A percentile compares a stretch with the other conserved stretches of the same genome.
Conservation (phyloP, 2,329 filamentous ascomycete species). For the Fusarium humuli region DNA sequence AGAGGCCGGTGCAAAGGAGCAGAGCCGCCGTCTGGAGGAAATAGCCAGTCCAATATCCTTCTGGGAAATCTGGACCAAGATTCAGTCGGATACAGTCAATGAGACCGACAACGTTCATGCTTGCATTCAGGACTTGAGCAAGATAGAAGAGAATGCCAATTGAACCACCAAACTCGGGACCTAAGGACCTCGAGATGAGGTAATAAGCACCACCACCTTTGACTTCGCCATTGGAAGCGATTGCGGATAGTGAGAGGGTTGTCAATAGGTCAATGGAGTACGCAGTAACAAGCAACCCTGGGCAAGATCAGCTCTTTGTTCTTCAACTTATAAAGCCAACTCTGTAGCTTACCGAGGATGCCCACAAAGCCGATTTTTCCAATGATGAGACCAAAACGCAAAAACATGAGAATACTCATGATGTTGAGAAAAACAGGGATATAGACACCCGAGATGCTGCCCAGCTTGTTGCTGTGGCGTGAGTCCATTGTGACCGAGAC, state of each 20-base stretch:
- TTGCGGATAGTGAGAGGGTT: conserved; percentile 86
- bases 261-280: conserved; percentile 87
- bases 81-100: conserved; percentile 85
- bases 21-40: conserved; percentile 79
- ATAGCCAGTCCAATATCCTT: conserved; percentile 82
- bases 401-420: conserved; percentile 90
- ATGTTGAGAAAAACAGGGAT: conserved; percentile 92
- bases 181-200: conserved; percentile 85
- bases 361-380: conserved; percentile 83
- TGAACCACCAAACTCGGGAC: conserved; percentile 88
- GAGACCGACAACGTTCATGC: conserved; percentile 87
- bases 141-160: conserved; percentile 91
- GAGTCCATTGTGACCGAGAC: conserved; percentile 49
- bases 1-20: conserved; percentile 77
- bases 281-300: conserved; percentile 78
- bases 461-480: conserved; percentile 71
- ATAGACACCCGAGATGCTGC: conserved; percentile 82
- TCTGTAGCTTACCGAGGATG: conserved; percentile 73
- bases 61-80: conserved; percentile 73
- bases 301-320: background rate
- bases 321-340: background rate
- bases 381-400: conserved; percentile 86
- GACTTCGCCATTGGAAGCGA: conserved; percentile 90
- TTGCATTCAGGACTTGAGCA: conserved; percentile 89
- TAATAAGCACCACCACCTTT: conserved; percentile 90